Conservation (phyloP, 352 stramenopile species). For the Globisporangium barbulae region DNA sequence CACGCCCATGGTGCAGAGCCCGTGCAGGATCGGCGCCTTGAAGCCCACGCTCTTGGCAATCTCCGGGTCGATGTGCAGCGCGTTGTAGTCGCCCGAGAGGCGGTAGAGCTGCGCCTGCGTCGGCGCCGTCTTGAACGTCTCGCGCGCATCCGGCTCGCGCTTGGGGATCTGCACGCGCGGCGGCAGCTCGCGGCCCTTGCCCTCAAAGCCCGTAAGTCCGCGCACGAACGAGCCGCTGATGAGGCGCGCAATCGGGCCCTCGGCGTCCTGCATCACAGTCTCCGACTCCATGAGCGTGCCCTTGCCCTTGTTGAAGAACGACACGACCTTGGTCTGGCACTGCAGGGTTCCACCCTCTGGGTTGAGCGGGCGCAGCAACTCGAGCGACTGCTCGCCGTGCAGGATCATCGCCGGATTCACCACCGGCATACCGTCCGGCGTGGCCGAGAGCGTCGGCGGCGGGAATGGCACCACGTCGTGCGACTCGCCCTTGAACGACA, state of each 20-base stretch:
- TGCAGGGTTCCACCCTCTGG: conserved; percentile 46
- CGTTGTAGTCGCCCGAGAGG: conserved; percentile 94
- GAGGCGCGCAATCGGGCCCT: conserved; percentile 62
- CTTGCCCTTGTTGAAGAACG: conserved; percentile 82
- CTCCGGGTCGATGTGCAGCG: conserved; percentile 91
- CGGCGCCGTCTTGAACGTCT: conserved; percentile 64
- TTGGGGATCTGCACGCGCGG: conserved; percentile 73
- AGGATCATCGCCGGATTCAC: conserved; percentile 85
- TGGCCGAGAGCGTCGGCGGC: conserved; percentile 52
- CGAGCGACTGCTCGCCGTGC: conserved; percentile 83
- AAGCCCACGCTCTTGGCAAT: conserved; percentile 76
- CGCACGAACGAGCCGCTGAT: conserved; percentile 82
- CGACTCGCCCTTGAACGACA: conserved; percentile 85
- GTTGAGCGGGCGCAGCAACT: conserved; percentile 73
- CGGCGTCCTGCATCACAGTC: conserved; percentile 70
- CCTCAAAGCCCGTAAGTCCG: conserved; percentile 72
- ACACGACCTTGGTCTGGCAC: conserved; percentile 69
- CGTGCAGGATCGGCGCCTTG: conserved; percentile 91
- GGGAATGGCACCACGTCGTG: conserved; percentile 88
- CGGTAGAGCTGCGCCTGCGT: conserved; percentile 91
- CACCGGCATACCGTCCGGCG: conserved; percentile 62
- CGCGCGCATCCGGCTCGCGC: conserved; percentile 56
- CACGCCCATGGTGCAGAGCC: conserved; percentile 92
- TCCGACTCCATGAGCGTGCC: conserved; percentile 84
- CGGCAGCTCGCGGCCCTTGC: conserved; percentile 59